Evolutionary conservation across 2,329 filamentous ascomycete species (phyloP), one percentile per base, ranked within the genome.

Genomic region (Epichloe festucae): DNA sequence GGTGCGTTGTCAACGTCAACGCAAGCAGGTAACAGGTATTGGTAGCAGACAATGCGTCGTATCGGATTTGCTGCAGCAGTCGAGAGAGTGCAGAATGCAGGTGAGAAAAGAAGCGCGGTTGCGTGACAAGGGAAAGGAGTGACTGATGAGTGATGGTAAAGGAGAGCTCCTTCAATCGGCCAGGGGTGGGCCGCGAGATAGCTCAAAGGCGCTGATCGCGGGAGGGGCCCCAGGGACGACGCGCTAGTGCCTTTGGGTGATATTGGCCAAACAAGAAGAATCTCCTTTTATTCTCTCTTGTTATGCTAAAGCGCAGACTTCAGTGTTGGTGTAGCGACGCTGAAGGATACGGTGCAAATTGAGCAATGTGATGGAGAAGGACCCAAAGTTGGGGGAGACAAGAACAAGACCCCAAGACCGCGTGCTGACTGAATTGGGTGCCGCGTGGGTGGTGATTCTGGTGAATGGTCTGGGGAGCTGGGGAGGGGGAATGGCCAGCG

Each of bases 61-160:
- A 46, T 34, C 31, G 52, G 47, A 41, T 48, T 49, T 46, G 50
- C 51, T 46, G 46, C 51, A 54, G 48, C 51, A 55, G 52, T 49
- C 44, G 53, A 19, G 48, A 40, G 42, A 48, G 27, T 36, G 53
- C 47, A 55, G 48, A 49, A 59, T 59, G 56, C 54, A 57, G 56
- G 36, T 36, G 42, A 39, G 55, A 47, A 27, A 34, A 21, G 44
- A 36, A 42, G 35, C 14, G 38, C 43, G 46, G 27, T 44, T 44
- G n/a, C n/a, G 50, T 36, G 38, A 44, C 27, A 56, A 60, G 55
- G 58, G 61, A 67, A 69, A 67, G 62, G 65, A 67, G 64, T 65
- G 67, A 69, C 67, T 68, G 64, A 63, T 21, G 65, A 27, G 23
- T 62, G 64, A 65, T 62, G 51, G 51, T 23, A 69, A 68, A 63